Evolutionary conservation across 495 filamentous ascomycete genomes (phyloP), one percentile per base, ranked within the genome.

Genomic region (Elaphomyces granulatus): DNA sequence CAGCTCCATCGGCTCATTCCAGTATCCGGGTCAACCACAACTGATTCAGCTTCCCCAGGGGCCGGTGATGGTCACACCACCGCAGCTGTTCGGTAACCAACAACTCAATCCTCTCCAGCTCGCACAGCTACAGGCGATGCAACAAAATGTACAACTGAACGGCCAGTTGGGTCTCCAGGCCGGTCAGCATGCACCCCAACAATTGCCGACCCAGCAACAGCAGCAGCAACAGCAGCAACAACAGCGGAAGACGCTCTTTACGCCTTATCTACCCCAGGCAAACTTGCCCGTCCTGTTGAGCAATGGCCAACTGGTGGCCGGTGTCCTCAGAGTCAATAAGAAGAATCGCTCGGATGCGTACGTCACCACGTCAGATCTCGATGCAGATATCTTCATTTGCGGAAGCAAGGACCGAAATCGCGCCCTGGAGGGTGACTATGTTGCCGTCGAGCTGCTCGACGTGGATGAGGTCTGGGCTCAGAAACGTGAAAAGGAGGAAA

Each of bases 301-400:
- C 48, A 86, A 96, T 47, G 90, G 88, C 10, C 86, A 94, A 54
- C 77, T 98, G 34, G 90, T 98, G 28, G 84, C 90, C 36, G 90
- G 90, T 67, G 85, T 95, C 49, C 79, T 98, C 31, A 81, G 90
- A 33, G 90, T 98, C 40, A 98, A 98, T 70, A 98, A 96, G 68
- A 98, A 98, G 70, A 98, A 98, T 55, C 77, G 90, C 30, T 96
- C 90, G 46, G 92, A 98, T 58, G 90, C 90, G 3, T 98, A 98
- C 49, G 90, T 98, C 36, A 85, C 90, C 14, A 93, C 85, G 30
- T 76, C 81, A 30, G 90, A 98, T 57, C 66, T 98, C 19, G 92
- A 96, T 63, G 90, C 90, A 33, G 90, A 98, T 59, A 98, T 98
- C 49, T 98, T 98, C 59, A 98, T 98, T 50, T 98, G 90, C 51